phyloP scores from a whole-genome alignment of 2,329 filamentous ascomycete species.

The Nothophoma quercina region DNA sequence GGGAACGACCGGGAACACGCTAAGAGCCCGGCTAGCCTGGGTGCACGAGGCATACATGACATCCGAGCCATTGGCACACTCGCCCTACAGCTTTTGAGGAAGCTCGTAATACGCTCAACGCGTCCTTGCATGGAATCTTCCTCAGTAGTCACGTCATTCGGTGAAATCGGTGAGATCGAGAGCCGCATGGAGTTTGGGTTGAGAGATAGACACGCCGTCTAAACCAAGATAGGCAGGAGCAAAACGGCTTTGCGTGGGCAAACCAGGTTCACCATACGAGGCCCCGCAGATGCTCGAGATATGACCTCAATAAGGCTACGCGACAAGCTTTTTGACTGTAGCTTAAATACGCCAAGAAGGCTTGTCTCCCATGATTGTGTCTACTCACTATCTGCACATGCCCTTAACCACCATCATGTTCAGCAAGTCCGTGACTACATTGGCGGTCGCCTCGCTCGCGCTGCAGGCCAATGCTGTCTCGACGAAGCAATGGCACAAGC shows the following conservation, averaged over 20 bases:
- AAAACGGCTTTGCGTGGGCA: background rate
- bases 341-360: conserved; percentile 27
- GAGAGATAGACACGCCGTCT: conserved; percentile 12
- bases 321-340: conserved; percentile 24
- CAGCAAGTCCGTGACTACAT: conserved; percentile 17
- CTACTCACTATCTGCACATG: background rate
- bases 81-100: background rate
- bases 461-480: conserved; percentile 27
- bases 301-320: conserved; percentile 10
- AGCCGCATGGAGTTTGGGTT: conserved; percentile 11
- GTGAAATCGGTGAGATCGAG: background rate
- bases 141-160: conserved; percentile 1
- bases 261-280: conserved; percentile 4
- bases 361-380: conserved; percentile 1
- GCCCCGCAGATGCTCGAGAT: conserved; percentile 18
- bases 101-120: background rate
- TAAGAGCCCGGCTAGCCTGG: no score
- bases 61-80: background rate
- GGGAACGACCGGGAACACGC: background rate
- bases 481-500: conserved; percentile 31
- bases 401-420: conserved; percentile 19
- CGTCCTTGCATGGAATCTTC: background rate
- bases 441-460: conserved; percentile 24
- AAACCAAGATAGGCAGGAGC: conserved; percentile 27
- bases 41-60: background rate